phyloP scores from a whole-genome alignment of 805 yeast genomes.

The Starmerella potacharoeniae region DNA sequence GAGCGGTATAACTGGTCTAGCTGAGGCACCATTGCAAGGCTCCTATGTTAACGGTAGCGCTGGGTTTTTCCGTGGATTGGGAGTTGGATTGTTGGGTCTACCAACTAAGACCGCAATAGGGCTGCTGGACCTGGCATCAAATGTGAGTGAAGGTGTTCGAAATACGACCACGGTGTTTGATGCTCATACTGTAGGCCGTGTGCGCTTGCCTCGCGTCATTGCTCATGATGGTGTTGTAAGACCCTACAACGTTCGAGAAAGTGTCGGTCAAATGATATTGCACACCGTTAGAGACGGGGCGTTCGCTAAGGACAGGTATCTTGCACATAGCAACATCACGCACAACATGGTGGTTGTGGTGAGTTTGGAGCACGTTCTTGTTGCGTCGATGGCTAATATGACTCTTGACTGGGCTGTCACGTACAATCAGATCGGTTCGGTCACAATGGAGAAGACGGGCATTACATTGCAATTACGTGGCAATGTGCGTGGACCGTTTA shows the following conservation, averaged over 20 bases:
- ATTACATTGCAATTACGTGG: slow-evolving; percentile 52
- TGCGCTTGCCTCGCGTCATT: slow-evolving; percentile 71
- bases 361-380: slow-evolving; percentile 56
- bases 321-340: slow-evolving; percentile 80
- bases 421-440: slow-evolving; percentile 54
- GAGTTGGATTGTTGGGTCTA: slow-evolving; percentile 86
- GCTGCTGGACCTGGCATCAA: slow-evolving; percentile 79
- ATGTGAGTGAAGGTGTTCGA: slow-evolving; percentile 85
- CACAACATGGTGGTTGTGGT: slow-evolving; percentile 67
- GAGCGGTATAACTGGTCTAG: slow-evolving; percentile 83
- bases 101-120: slow-evolving; percentile 98
- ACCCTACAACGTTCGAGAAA: slow-evolving; percentile 66
- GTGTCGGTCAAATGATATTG: slow-evolving; percentile 91
- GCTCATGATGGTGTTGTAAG: slow-evolving; percentile 60
- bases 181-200: slow-evolving; percentile 60
- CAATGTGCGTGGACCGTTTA: slow-evolving; percentile 53
- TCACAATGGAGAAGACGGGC: slow-evolving; percentile 71
- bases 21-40: slow-evolving; percentile 82
- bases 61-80: slow-evolving; percentile 89
- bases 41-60: slow-evolving; percentile 78
- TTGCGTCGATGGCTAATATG: slow-evolving; percentile 52
- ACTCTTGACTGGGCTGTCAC: slow-evolving; percentile 60
- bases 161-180: slow-evolving; percentile 77
- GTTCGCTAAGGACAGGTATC: slow-evolving; percentile 57
- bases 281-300: slow-evolving; percentile 74